Conservation (phyloP, 257 asterid species). For the Nicotiana benthamiana region DNA sequence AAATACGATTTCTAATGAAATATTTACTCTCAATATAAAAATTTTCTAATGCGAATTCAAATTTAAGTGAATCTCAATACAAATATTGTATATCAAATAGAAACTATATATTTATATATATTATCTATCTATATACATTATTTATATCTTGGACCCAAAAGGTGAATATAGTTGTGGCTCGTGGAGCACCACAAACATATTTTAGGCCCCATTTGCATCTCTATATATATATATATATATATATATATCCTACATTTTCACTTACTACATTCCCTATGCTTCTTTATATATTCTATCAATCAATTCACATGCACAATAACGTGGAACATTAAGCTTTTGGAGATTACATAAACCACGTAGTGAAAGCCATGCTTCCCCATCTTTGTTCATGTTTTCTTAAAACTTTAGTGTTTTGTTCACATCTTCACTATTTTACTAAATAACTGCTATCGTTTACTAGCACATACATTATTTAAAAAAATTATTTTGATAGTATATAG, state of each 20-base stretch:
- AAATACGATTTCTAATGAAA: no score
- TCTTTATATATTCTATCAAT: neutral
- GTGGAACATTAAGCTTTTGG: neutral
- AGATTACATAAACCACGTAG: neutral
- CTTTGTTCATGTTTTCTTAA: neutral
- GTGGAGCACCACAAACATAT: neutral
- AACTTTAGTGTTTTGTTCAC: neutral
- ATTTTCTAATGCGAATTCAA: accelerated
- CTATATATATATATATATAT: neutral
- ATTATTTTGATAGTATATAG: no score
- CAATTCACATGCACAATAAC: conserved; percentile 7
- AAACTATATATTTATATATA: no score
- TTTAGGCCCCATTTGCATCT: conserved; percentile 1
- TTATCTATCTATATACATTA: neutral
- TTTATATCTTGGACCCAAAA: neutral
- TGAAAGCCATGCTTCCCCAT: neutral
- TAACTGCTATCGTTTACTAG: neutral
- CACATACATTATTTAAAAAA: no score
- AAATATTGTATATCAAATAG: accelerated
- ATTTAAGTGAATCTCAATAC: no score
- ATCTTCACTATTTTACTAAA: neutral
- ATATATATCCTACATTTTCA: neutral
- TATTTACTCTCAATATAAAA: no score
- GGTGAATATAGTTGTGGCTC: neutral
- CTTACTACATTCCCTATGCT: neutral